Base-by-base conservation (phyloP, 2,329 filamentous ascomycete genomes). In the Blastomyces silverae region DNA sequence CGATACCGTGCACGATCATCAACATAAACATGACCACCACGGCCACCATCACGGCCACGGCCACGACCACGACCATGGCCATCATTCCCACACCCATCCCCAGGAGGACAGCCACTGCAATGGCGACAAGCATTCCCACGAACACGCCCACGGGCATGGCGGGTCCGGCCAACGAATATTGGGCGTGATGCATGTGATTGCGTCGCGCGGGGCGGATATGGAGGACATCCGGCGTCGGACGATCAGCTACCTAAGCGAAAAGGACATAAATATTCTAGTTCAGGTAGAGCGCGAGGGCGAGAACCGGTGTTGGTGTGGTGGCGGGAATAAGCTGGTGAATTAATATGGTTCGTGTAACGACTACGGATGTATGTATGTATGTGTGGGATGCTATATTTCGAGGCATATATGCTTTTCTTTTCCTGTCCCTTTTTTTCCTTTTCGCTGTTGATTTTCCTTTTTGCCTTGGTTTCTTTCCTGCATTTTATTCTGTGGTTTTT, bases 231-330 rank as follows among this genome's bases (percentile, higher is more conserved):
- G 90, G 61, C 85, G 90, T 66, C 83, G 92, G n/a, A 89, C 92
- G 0, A 81, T 83, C 56, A 82, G 85, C 55, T 94, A 92, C 69
- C 80, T 96, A 28, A 78, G 82, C 8, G 84, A 85, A 62, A 84
- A 89, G 68, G 85, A 87, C 53, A 89, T 97, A 78, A 88, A 96
- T 71, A 85, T 92, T 15, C 87, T 95, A 34, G 84, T 97, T 5
- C 93, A 97, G 76, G 89, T 96, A 1, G 93, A 97, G 77, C 82
- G 88, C 58, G 91, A 96, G 72, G 90, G 89, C 0, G 91, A 96
- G 61, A 79, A 79, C 4, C 77, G 80, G 64, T 88, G 85, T 71
- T 88, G 85, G 85, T 88, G 85, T 72, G 83, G 83, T 31, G 80
- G 82, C 15, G 81, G 81, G 15, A 75, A 70, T 64, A 76, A 74